Percentiles rank a stretch among this genome's conserved stretches.
phyloP scores from a whole-genome alignment of 2,329 filamentous ascomycete genomes.

The Nothophoma quercina region DNA sequence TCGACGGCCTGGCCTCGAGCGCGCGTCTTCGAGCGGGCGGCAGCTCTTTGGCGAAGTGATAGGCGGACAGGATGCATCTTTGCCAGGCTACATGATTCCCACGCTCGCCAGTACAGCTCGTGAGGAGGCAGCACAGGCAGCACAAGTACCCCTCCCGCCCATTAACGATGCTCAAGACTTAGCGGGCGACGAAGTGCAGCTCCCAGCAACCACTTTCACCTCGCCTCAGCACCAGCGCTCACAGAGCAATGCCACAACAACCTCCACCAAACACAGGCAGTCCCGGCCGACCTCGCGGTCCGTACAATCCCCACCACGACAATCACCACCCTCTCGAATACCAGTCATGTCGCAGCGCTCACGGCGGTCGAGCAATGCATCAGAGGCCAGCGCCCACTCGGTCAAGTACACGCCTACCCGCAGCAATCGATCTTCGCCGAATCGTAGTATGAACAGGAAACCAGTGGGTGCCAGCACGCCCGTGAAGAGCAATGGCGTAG shows the following conservation, averaged over 20 bases:
- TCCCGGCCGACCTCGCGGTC: conserved; percentile 21
- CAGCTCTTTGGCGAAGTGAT: conserved; percentile 49
- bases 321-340: conserved; percentile 44
- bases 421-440: conserved; percentile 40
- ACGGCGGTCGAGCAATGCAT: conserved; percentile 43
- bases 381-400: conserved; percentile 46
- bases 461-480: conserved; percentile 18
- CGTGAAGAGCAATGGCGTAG: conserved; percentile 18
- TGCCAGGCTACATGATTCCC: conserved; percentile 47
- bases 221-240: conserved; percentile 29
- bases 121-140: conserved; percentile 19
- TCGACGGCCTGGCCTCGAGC: conserved; percentile 25
- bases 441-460: conserved; percentile 27
- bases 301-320: conserved; percentile 26
- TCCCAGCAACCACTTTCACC: conserved; percentile 25
- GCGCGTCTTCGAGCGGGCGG: conserved; percentile 29
- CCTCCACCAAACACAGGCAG: conserved; percentile 22
- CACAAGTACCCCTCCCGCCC: conserved; percentile 13
- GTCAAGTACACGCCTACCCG: conserved; percentile 39
- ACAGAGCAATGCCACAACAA: conserved; percentile 27
- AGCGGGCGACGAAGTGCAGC: conserved; percentile 17
- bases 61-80: conserved; percentile 38
- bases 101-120: conserved; percentile 26
- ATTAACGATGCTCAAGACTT: conserved; percentile 18
- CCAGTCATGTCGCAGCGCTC: conserved; percentile 41